A percentile compares a stretch with the other conserved stretches of the same genome.
Conservation (phyloP, 768 basidiomycete genomes). For the Boletus patriciae region DNA sequence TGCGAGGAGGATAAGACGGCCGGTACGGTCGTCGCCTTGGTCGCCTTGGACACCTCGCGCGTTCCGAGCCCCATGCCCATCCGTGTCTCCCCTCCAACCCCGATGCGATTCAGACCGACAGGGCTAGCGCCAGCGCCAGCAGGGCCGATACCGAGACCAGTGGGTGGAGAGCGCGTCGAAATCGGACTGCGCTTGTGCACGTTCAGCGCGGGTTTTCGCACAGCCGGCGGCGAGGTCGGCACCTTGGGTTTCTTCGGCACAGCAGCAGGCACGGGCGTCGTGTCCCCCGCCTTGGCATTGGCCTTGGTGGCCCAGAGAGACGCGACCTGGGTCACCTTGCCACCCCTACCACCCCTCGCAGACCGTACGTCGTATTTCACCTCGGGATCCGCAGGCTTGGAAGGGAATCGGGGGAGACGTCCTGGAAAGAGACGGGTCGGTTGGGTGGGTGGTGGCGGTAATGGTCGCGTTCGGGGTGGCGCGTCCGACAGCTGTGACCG, state of each 20-base stretch:
- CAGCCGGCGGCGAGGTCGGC: background rate
- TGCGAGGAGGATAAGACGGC: conserved; percentile 70
- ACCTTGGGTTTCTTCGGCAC: conserved; percentile 11
- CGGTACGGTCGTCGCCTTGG: conserved; percentile 67
- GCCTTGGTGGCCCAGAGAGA: conserved; percentile 71
- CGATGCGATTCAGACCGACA: background rate
- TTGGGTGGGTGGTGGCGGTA: background rate
- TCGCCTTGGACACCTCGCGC: conserved; percentile 34
- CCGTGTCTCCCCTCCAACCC: background rate
- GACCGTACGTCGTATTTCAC: conserved; percentile 73
- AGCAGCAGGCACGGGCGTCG: background rate
- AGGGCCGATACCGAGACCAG: background rate
- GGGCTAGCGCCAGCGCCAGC: background rate
- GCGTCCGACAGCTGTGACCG: background rate
- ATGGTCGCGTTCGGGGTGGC: background rate
- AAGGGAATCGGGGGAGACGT: conserved; percentile 36
- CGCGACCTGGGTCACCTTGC: conserved; percentile 69
- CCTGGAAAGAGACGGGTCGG: conserved; percentile 19
- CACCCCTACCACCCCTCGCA: conserved; percentile 75
- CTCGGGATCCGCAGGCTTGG: conserved; percentile 45
- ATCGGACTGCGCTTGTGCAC: conserved; percentile 13
- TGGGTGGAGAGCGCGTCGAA: background rate
- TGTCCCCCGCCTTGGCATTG: conserved; percentile 9
- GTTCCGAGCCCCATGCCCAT: conserved; percentile 12
- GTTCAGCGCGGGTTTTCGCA: conserved; percentile 15